Conservation (phyloP, 176 grass and related monocot species). For the Carex cristatella region DNA sequence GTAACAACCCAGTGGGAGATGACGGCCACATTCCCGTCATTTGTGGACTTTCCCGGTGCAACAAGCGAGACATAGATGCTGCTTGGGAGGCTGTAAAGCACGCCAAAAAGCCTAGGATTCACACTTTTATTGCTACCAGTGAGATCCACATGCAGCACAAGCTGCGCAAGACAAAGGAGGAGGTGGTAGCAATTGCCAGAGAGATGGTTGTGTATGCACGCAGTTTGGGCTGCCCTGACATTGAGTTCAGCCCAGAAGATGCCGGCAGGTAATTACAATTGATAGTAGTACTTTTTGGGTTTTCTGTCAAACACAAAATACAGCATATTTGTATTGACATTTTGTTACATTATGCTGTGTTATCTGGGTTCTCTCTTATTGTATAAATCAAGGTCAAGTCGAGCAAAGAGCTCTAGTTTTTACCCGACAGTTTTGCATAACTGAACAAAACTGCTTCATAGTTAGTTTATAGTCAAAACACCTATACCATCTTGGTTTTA, state of each 20-base stretch:
- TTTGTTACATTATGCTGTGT: background rate
- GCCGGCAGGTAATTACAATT: constrained; percentile 58
- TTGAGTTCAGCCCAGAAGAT: constrained; percentile 92
- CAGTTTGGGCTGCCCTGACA: constrained; percentile 69
- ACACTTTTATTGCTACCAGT: constrained; percentile 90
- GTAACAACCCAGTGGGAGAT: constrained; percentile 35
- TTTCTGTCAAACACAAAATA: background rate
- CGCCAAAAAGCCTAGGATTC: constrained; percentile 53
- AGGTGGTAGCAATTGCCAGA: constrained; percentile 50
- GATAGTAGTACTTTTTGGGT: background rate
- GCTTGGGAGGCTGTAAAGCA: constrained; percentile 91
- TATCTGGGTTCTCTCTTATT: background rate
- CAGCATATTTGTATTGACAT: background rate
- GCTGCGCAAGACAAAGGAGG: constrained; percentile 53
- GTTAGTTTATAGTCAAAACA: background rate
- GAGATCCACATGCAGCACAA: constrained; percentile 85
- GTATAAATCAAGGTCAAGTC: background rate
- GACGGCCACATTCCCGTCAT: constrained; percentile 69
- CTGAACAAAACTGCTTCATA: background rate
- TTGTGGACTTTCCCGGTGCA: constrained; percentile 75
- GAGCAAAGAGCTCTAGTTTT: background rate
- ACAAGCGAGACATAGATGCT: constrained; percentile 62
- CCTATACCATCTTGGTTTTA: too few species aligned
- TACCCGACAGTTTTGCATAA: background rate
- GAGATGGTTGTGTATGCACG: constrained; percentile 82